phyloP scores from a whole-genome alignment of 495 filamentous ascomycete genomes.

The Neurospora pannonica region DNA sequence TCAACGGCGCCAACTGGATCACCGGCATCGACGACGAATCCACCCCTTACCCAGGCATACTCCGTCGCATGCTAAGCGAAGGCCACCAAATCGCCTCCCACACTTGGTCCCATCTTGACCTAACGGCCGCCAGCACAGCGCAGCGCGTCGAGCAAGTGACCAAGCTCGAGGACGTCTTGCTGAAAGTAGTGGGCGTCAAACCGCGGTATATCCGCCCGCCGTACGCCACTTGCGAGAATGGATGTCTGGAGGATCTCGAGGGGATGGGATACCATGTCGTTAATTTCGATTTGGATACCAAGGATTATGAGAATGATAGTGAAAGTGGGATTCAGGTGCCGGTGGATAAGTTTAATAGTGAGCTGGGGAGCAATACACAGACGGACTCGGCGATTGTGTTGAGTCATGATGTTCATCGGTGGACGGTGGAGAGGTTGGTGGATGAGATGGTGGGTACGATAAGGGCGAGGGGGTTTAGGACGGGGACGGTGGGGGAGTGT shows the following conservation, averaged over 20 bases:
- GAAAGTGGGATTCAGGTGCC: constrained; percentile 9
- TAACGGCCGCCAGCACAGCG: constrained; percentile 8
- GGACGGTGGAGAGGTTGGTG: constrained; percentile 24
- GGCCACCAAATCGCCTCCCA: constrained; percentile 28
- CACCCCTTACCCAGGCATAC: constrained; percentile 19
- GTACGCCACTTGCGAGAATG: constrained; percentile 22
- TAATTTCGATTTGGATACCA: constrained; percentile 35
- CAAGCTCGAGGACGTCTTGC: constrained; percentile 19
- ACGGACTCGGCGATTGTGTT: constrained; percentile 20
- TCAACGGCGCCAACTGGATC: constrained; percentile 58
- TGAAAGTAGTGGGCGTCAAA: constrained; percentile 22
- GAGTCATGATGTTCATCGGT: constrained; percentile 29
- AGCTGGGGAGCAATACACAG: constrained; percentile 10
- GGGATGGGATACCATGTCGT: constrained; percentile 31
- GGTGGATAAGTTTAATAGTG: constrained; percentile 16
- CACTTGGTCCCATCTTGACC: constrained; percentile 31
- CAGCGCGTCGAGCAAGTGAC: constrained; percentile 19
- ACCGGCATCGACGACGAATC: constrained; percentile 41
- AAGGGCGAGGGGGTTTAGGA: constrained; percentile 16
- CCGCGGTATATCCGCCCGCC: constrained; percentile 39
- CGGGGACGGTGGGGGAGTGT: constrained; percentile 53
- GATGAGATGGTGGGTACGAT: constrained; percentile 22
- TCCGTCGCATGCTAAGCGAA: constrained; percentile 20
- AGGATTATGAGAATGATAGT: constrained; percentile 27
- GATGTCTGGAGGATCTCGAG: constrained; percentile 19